Evolutionary conservation across 2,329 filamentous ascomycete species (phyloP).

Genomic region (Talaromyces sp.): DNA sequence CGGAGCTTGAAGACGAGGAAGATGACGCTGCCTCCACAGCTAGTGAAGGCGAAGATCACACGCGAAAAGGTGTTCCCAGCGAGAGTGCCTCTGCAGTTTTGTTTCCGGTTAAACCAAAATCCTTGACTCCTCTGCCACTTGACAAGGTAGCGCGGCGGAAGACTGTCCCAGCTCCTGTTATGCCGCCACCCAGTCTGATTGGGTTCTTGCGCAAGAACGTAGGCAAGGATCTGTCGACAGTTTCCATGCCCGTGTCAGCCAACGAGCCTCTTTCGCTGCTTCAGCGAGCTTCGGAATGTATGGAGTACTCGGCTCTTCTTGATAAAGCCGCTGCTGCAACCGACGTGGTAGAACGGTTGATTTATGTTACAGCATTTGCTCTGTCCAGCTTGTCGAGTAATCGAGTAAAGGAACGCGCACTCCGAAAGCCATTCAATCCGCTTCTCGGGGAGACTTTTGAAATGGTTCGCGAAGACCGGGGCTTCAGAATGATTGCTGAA

Average conservation of each 20-base stretch:
- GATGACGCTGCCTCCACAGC: conserved; percentile 60
- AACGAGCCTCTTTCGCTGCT: conserved; percentile 88
- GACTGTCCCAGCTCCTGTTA: conserved; percentile 66
- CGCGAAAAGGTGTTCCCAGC: conserved; percentile 23
- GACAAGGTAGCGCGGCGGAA: conserved; percentile 59
- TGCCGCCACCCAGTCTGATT: conserved; percentile 82
- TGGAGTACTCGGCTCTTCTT: conserved; percentile 84
- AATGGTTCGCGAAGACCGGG: conserved; percentile 77
- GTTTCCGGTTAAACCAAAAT: conserved; percentile 71
- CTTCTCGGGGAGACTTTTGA: conserved; percentile 95
- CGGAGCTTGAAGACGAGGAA: conserved; percentile 53
- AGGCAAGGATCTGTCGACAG: conserved; percentile 92
- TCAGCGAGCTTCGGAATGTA: conserved; percentile 80
- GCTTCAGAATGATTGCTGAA: conserved; percentile 87
- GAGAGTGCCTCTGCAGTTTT: conserved; percentile 42
- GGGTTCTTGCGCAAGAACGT: conserved; percentile 95
- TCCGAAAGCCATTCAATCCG: conserved; percentile 95
- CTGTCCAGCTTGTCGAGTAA: conserved; percentile 76
- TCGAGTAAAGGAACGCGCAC: conserved; percentile 81
- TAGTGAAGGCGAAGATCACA: conserved; percentile 49
- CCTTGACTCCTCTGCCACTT: conserved; percentile 70
- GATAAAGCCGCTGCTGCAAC: conserved; percentile 59
- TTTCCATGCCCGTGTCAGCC: conserved; percentile 94
- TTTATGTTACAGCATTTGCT: conserved; percentile 86
- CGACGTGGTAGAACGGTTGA: conserved; percentile 63